Percentiles rank a stretch among this genome's conserved stretches.
Evolutionary conservation across 2,329 filamentous ascomycete species (phyloP).

Genomic region (Monosporascus sp.): DNA sequence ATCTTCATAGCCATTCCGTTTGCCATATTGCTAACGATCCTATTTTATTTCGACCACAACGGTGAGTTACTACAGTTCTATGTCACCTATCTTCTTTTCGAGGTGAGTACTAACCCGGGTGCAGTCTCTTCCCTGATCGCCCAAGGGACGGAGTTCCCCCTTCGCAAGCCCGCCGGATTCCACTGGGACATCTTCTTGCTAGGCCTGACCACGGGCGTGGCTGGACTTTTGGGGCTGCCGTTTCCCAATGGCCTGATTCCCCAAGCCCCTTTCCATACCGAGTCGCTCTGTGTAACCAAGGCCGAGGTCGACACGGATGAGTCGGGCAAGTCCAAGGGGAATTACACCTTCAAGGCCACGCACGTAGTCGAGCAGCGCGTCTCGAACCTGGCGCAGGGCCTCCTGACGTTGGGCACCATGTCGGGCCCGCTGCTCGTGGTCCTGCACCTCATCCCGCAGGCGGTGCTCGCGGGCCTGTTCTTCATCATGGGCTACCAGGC

Average conservation of each 20-base stretch:
- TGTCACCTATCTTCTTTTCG: neutral
- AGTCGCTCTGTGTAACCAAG: constrained; percentile 68
- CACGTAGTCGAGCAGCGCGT: constrained; percentile 75
- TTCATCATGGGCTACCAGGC: constrained; percentile 82
- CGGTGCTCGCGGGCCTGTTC: constrained; percentile 74
- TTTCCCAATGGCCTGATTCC: constrained; percentile 82
- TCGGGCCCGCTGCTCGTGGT: constrained; percentile 67
- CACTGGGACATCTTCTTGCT: constrained; percentile 83
- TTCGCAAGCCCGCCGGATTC: constrained; percentile 75
- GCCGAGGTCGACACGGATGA: constrained; percentile 50
- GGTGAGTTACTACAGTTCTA: constrained; percentile 39
- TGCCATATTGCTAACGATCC: constrained; percentile 72
- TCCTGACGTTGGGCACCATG: constrained; percentile 76
- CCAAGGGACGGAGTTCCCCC: constrained; percentile 76
- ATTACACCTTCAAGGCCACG: constrained; percentile 44
- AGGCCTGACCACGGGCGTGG: constrained; percentile 69
- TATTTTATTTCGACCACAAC: constrained; percentile 91
- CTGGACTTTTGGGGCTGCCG: constrained; percentile 70
- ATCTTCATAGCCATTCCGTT: constrained; percentile 86
- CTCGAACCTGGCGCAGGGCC: constrained; percentile 72
- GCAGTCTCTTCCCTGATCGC: constrained; percentile 75
- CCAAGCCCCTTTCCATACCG: constrained; percentile 77
- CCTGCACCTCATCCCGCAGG: constrained; percentile 72
- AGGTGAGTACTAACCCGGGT: constrained; percentile 4
- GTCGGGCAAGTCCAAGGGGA: constrained; percentile 50